phyloP scores from a whole-genome alignment of 163 green algal species.

The Trebouxiophyceae sp. region DNA sequence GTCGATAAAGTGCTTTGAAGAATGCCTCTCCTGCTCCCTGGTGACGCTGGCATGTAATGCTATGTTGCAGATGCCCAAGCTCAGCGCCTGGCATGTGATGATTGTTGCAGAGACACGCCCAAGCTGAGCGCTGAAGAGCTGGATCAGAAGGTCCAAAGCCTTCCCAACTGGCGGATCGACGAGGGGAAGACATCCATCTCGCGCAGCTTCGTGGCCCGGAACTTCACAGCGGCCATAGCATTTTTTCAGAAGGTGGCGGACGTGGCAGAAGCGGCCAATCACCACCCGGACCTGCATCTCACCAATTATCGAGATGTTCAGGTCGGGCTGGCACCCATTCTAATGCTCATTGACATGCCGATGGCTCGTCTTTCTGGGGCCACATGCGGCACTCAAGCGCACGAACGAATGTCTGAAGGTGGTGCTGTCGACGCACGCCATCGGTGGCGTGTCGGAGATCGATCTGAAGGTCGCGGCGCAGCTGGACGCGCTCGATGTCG shows the following conservation, averaged over 20 bases:
- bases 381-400: neutral
- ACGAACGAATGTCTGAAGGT: slow-evolving; percentile 6
- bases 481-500: slow-evolving; percentile 19
- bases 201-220: slow-evolving; percentile 53
- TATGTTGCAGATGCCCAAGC: too few species aligned
- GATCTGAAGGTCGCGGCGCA: slow-evolving; percentile 24
- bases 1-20: too few species aligned
- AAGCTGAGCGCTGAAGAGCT: too few species aligned
- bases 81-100: too few species aligned
- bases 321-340: slow-evolving; percentile 7
- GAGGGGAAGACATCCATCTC: too few species aligned
- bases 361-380: too few species aligned
- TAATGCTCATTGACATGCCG: neutral
- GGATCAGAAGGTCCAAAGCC: too few species aligned
- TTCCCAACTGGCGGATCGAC: too few species aligned
- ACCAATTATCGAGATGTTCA: slow-evolving; percentile 48
- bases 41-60: too few species aligned
- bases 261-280: slow-evolving; percentile 65
- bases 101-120: too few species aligned
- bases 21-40: too few species aligned
- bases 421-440: slow-evolving; percentile 25
- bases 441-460: slow-evolving; percentile 14
- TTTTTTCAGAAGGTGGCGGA: slow-evolving; percentile 65
- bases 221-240: slow-evolving; percentile 59
- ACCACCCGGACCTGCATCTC: slow-evolving; percentile 80